Base-by-base conservation (phyloP, 23 red algal genomes). In the Gracilariopsis chorda region DNA sequence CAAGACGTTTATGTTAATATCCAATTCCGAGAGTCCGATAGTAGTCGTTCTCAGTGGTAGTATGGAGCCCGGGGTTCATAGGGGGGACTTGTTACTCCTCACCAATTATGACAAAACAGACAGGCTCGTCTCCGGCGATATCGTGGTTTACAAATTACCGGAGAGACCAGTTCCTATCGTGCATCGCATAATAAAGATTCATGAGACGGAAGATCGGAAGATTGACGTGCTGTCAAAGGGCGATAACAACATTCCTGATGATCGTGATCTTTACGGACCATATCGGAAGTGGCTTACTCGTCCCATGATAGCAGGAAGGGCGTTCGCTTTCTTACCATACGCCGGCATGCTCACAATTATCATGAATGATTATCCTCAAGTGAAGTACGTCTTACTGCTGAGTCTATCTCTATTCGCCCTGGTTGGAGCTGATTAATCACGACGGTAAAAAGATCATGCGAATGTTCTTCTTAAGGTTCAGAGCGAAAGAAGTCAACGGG, bases 171-270 rank as follows among this genome's bases (percentile, higher is more conserved):
- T 99, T 45, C 97, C 97, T 0, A 99, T 99, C 51, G 90, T 99
- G 9, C 97, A 99, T 86, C 92, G 97, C 25, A 95, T 99, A 47
- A 94, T 99, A 19, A 90, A 95, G 48, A 91, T 98, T 59, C 91
- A 89, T 21, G 81, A 92, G 64, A 80, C 69, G 8, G 13, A 81
- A 37, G 60, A 70, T 65, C 56, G 32, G 28, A 59, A 79, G 20
- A 75, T 91, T 28, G 83, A 92, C 44, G 84, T 92, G 7, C 92
- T 91, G 11, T 83, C 92, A 21, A 85, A 88, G 46, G 97, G 97
- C 30, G 97, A 99, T 56, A 99, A 99, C 59, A 99, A 99, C 90
- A 80, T 99, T 52, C 87, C 86, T 5, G 97, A 99, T 64, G 97
- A 99, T 51, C 76, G 91, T 29, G 85, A 91, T 33, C 89, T 99